phyloP scores from a whole-genome alignment of 306 rosid species.

The Cucumis cinereus region DNA sequence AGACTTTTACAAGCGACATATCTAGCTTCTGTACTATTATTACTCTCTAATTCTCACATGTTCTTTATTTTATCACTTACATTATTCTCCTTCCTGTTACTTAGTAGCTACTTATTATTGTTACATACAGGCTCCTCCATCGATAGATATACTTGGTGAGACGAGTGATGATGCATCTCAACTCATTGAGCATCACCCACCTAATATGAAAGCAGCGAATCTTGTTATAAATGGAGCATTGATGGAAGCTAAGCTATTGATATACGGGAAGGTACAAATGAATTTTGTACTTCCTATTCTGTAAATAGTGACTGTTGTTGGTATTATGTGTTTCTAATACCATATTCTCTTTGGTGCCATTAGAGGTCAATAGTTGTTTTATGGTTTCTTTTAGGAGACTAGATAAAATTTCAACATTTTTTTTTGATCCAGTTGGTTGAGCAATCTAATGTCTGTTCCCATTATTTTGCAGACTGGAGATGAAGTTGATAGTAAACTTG shows the following conservation, averaged over 20 bases:
- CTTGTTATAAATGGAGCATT: conserved; percentile 75
- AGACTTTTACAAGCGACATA: conserved; percentile 82
- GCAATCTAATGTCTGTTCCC: conserved; percentile 4
- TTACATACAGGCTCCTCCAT: conserved; percentile 52
- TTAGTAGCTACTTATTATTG: conserved; percentile 12
- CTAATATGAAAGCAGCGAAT: conserved; percentile 45
- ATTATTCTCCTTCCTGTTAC: background rate
- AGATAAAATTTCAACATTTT: background rate
- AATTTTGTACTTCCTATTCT: conserved; percentile 1
- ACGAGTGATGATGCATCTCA: conserved; percentile 25
- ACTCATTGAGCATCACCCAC: conserved; percentile 22
- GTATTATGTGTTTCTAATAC: background rate
- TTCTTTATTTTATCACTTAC: conserved; percentile 3
- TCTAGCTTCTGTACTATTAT: conserved; percentile 75
- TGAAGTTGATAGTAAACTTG: conserved; percentile 30
- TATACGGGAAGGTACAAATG: conserved; percentile 78
- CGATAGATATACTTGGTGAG: conserved; percentile 42
- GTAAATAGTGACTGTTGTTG: background rate
- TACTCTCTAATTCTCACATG: background rate
- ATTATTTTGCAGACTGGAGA: conserved; percentile 45
- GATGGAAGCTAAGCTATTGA: conserved; percentile 56
- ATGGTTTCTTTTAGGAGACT: background rate
- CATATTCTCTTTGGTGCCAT: background rate
- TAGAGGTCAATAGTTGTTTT: background rate
- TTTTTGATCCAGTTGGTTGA: background rate